Evolutionary conservation across 1,139 yeast genomes (phyloP), one percentile per base, ranked within the genome.

Genomic region (Blastobotrys arbuscula): DNA sequence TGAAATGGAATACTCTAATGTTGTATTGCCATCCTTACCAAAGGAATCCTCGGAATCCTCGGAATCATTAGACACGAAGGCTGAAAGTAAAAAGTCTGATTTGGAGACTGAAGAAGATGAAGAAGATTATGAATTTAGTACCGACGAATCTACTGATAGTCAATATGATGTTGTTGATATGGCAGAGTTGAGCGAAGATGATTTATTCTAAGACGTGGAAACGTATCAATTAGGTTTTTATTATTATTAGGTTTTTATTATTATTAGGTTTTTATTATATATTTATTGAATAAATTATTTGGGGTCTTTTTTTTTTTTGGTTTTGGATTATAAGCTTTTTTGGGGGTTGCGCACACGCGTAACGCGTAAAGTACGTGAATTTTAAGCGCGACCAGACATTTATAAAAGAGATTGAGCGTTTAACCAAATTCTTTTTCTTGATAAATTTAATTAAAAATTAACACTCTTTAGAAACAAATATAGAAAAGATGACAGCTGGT

Each of bases 11-110:
- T 47, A 52, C 7, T 53, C 60, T 7, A 50, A 54, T n/a, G 55
- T 59, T 8, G 49, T 58, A n/a, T 45, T 58, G 20, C 62, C 62
- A 12, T 50, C 52, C 30, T 51, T 59, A 4, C 58, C 61, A 16
- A 45, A 50, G 23, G 61, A 58, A 43, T 51, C 58, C 8, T 52
- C 55, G 7, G 23, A 41, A 1, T n/a, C n/a, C n/a, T n/a, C n/a
- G n/a, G n/a, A n/a, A n/a, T n/a, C n/a, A n/a, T n/a, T 30, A 26
- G 28, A 18, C 20, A 3, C 21, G 13, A 21, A 23, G 15, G 23
- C 10, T 23, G 33, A 39, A n/a, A 21, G 20, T 10, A 15, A 21
- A n/a, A 9, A 13, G 10, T 30, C 8, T n/a, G 39, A 34, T n/a
- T 21, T 35, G 16, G 45, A 42, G 12, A 28, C 16, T n/a, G 40